Percentiles rank a stretch among this genome's conserved stretches.
Conservation (phyloP, 1,284 basidiomycete species). For the Nidula niveotomentosa region DNA sequence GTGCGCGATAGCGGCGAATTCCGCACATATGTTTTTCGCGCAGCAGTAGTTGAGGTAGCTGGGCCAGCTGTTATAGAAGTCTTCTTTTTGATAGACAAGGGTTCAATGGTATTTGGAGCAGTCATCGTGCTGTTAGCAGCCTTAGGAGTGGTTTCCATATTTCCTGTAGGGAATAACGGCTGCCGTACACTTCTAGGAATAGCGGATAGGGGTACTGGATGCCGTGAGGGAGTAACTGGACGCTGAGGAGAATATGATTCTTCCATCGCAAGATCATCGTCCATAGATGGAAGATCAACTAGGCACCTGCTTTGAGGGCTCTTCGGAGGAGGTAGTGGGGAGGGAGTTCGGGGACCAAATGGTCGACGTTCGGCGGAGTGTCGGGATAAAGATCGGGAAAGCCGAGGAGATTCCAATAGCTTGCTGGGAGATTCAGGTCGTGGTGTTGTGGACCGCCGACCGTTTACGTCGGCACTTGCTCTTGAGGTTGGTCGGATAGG, state of each 20-base stretch:
- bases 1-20: slow-evolving; percentile 49
- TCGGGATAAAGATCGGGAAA: slow-evolving; percentile 39
- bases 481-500: slow-evolving; percentile 54
- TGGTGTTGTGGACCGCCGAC: slow-evolving; percentile 39
- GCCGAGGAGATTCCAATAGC: slow-evolving; percentile 29
- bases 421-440: slow-evolving; percentile 31
- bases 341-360: slow-evolving; percentile 69
- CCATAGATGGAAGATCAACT: slow-evolving; percentile 34
- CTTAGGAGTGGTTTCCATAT: slow-evolving; percentile 15
- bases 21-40: slow-evolving; percentile 38
- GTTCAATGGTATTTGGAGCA: slow-evolving; percentile 49
- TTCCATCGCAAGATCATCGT: slow-evolving; percentile 36
- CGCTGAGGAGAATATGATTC: slow-evolving; percentile 26
- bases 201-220: slow-evolving; percentile 34
- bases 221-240: slow-evolving; percentile 30
- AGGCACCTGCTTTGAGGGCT: slow-evolving; percentile 15
- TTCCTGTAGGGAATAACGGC: slow-evolving; percentile 51
- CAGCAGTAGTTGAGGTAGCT: slow-evolving; percentile 37
- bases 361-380: slow-evolving; percentile 56
- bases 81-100: slow-evolving; percentile 82
- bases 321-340: slow-evolving; percentile 48
- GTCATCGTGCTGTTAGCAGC: not conserved
- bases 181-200: slow-evolving; percentile 71
- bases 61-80: slow-evolving; percentile 47
- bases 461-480: slow-evolving; percentile 40